Evolutionary conservation across 768 basidiomycete genomes (phyloP), one percentile per base, ranked within the genome.

Genomic region (Trametes cinnabarina): DNA sequence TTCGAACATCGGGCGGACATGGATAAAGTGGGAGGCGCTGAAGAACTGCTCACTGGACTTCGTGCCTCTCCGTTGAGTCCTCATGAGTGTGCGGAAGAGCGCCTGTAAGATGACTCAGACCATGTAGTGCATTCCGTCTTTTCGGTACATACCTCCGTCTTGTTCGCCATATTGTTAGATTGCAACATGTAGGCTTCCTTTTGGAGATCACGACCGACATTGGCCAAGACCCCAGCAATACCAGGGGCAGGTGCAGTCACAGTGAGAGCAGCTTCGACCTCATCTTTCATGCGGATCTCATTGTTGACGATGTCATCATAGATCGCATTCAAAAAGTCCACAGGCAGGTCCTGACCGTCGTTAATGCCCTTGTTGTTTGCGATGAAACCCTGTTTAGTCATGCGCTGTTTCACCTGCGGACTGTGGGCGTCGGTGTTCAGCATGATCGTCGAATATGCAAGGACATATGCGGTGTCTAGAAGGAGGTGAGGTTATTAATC

Each of bases 281-380:
- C 96, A 66, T 98, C 97, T 74, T 98, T 98, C 97, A 99, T 98
- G 67, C 92, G 83, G 65, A 99, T 98, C 72, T 99, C 97, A 65
- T 97, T 94, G 41, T 71, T 78, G 55, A 85, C 82, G 63, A 99
- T 98, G 41, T 98, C 92, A 65, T 98, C 94, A 69, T 82, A 99
- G 61, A 98, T 90, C 20, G 73, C 75, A 4, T 76, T 78, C 41
- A 98, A 71, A 39, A 90, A 77, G 20, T 96, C 92, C 66, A 97
- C 94, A 0, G 94, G 92, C 43, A 99, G 82, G 72, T 95, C 88
- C 37, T 81, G 79, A 57, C 83, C 84, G 66, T 98, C 95, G 66
- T 99, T 98, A 73, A 99, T 98, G 14, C 94, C 94, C 28, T 94
- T 84, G 69, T 97, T 98, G 72, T 98, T 99, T 74, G 88, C 92